phyloP scores from a whole-genome alignment of 345 rosid genomes.

The Pistacia integerrima region DNA sequence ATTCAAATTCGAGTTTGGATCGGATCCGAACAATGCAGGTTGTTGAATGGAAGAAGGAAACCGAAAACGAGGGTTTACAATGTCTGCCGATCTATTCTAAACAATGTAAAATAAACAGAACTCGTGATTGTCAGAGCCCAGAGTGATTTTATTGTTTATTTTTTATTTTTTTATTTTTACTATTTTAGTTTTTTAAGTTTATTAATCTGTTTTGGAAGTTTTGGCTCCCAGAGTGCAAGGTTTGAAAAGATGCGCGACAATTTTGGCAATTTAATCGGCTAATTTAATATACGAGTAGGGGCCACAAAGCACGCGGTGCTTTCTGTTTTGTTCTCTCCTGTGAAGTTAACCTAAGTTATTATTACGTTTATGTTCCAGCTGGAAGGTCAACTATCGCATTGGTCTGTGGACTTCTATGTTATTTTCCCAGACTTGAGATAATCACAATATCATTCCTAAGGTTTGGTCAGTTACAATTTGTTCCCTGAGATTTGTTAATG shows the following conservation, averaged over 20 bases:
- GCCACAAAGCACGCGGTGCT: conserved; percentile 16
- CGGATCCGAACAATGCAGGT: conserved; percentile 25
- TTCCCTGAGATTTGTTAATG: no score
- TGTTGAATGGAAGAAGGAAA: conserved; percentile 13
- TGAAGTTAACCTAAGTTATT: no score
- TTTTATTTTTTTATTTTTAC: neutral
- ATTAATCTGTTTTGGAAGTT: conserved; percentile 2
- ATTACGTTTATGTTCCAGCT: neutral
- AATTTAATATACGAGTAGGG: neutral
- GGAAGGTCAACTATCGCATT: neutral
- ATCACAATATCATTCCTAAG: no score
- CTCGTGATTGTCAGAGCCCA: neutral
- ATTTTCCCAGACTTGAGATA: no score
- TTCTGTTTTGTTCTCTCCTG: neutral
- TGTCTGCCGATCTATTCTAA: conserved; percentile 13
- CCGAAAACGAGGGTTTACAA: conserved; percentile 9
- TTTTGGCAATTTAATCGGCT: conserved; percentile 14
- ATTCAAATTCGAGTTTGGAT: neutral
- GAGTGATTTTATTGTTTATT: neutral
- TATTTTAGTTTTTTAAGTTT: neutral
- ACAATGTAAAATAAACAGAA: neutral
- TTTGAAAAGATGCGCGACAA: conserved; percentile 5
- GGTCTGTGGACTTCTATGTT: no score
- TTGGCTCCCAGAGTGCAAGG: conserved; percentile 13
- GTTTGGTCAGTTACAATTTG: no score